Base-by-base conservation (phyloP, 192 early-diverging fungal species). In the Coemansia sp. region DNA sequence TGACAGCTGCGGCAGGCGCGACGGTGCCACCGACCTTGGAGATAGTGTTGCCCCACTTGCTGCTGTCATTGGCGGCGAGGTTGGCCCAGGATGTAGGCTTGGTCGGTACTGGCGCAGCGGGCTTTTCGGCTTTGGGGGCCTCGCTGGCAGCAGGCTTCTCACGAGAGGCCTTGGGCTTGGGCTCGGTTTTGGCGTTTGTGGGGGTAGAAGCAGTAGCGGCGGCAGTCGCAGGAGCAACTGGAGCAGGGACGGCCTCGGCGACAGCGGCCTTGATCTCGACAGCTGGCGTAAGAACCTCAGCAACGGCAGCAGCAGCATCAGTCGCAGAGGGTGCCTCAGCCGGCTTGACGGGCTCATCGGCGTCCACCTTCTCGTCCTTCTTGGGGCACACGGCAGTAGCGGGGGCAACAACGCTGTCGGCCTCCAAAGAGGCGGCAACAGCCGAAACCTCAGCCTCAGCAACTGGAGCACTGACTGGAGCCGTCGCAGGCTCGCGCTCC, bases 51-150 rank as follows among this genome's bases (percentile, higher is more conserved):
- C 84, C 82, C 89, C 89, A 91, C 65, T 83, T 84, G 36, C 64
- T 73, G 34, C 67, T 65, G 72, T 88, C 78, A 32, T 70, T 83
- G 50, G 90, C 89, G 2, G 89, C 91, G 15, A 93, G 76, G 65
- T 78, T 86, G 9, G 94, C 92, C 94, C 94, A 95, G 36, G 91
- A 87, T 56, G 87, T 89, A 58, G 88, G 90, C 75, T 90, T 87
- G 42, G 84, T 56, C 19, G 90, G 61, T 5, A 40, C 80, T 17
- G 81, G 69, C 22, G 72, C 65, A 9, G 66, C 58, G 27, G 70
- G 38, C 41, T 66, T 64, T 48, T 71, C 66, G 45, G 69, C 20
- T 67, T 77, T 75, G 17, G 67, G 36, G 9, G 67, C 45, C 42
- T 53, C 66, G 40, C 50, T 62, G 11, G 44, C 55, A 29, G 62